phyloP scores from a whole-genome alignment of 2,329 filamentous ascomycete genomes.

The Colletotrichum cordylinicola region DNA sequence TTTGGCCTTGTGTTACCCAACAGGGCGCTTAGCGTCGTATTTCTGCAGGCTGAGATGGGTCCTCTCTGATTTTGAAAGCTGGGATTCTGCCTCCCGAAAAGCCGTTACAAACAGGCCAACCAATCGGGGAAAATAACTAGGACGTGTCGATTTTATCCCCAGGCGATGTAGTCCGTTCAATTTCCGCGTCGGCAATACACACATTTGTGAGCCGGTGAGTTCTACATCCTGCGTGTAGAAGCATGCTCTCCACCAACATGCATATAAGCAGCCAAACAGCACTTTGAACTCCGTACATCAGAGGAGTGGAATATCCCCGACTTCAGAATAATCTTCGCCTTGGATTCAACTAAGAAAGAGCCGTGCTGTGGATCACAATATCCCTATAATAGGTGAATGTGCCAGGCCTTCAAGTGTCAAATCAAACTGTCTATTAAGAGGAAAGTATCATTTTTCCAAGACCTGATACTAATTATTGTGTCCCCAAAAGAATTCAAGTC shows the following conservation, averaged over 20 bases:
- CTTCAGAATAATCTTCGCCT: not conserved
- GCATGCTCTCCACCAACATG: accelerated
- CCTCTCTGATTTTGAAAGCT: not conserved
- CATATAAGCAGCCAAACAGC: not conserved
- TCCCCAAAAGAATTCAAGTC: not conserved
- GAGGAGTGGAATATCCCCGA: not conserved
- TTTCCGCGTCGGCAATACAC: not conserved
- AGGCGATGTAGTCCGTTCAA: not conserved
- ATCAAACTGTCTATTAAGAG: not conserved
- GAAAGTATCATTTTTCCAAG: not conserved
- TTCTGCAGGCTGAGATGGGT: not conserved
- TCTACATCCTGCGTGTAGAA: not conserved
- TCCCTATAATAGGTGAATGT: accelerated
- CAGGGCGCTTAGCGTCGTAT: not conserved
- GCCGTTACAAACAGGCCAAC: not conserved
- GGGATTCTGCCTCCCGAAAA: not conserved
- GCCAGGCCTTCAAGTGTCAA: accelerated
- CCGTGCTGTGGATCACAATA: accelerated
- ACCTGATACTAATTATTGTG: not conserved
- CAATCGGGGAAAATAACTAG: not conserved
- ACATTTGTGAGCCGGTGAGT: not conserved
- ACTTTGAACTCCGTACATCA: not conserved
- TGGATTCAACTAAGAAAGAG: not conserved
- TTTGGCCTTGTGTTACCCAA: not conserved
- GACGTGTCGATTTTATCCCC: not conserved